Evolutionary conservation across 768 basidiomycete species (phyloP).

Genomic region (Pisolithus tinctorius): DNA sequence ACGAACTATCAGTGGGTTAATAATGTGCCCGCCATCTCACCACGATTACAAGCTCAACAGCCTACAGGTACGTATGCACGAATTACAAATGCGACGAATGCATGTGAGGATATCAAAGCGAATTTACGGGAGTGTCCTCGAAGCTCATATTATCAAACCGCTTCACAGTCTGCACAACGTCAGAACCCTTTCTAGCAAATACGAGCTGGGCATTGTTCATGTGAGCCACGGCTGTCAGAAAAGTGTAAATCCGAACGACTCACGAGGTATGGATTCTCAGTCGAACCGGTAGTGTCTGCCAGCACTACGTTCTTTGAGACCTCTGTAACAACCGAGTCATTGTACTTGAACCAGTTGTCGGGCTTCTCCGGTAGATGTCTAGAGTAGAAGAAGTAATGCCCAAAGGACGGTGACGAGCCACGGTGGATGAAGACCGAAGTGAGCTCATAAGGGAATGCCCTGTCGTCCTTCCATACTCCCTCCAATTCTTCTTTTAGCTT

Average conservation of each 20-base stretch:
- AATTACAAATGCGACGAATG: conserved; percentile 6
- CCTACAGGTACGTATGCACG: conserved; percentile 8
- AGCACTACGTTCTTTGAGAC: conserved; percentile 80
- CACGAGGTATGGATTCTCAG: conserved; percentile 86
- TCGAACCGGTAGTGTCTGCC: conserved; percentile 83
- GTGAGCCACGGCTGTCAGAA: not conserved
- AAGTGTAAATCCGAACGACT: conserved; percentile 21
- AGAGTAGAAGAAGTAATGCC: conserved; percentile 96
- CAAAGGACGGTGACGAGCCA: conserved; percentile 79
- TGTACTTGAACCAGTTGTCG: conserved; percentile 94
- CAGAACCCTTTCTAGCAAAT: conserved; percentile 71
- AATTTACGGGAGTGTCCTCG: conserved; percentile 24
- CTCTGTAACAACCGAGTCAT: conserved; percentile 79
- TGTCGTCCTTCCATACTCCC: conserved; percentile 63
- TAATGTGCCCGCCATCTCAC: not conserved
- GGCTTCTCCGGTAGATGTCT: conserved; percentile 73
- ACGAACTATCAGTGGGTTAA: not conserved
- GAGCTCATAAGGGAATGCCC: conserved; percentile 72
- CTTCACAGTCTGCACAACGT: conserved; percentile 78
- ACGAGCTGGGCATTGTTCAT: conserved; percentile 50
- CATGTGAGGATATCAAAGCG: conserved; percentile 22
- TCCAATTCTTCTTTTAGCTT: conserved; percentile 67
- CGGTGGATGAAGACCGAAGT: conserved; percentile 95
- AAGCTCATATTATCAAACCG: conserved; percentile 37
- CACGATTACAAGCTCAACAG: conserved; percentile 4